These are phyloP conservation scores for Xerophyta viscosa DNA, from an alignment of 106 monocot genomes.

Conservation along the genomic window DNA sequence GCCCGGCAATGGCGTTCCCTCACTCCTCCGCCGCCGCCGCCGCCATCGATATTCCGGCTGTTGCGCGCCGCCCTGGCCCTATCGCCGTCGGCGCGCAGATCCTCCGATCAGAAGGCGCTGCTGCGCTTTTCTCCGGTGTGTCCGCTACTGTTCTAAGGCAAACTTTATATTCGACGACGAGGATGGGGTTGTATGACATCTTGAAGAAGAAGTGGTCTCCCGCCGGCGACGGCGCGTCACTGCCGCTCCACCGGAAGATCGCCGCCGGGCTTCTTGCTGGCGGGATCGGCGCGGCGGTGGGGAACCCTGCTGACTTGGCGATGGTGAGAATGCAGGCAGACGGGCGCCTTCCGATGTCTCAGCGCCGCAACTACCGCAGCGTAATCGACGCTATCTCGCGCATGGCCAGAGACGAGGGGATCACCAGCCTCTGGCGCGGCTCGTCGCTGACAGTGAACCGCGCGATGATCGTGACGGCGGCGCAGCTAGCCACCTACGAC, in stretches of 20 bases:
- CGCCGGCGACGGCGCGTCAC: conserved; percentile 10
- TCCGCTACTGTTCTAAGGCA: conserved; percentile 73
- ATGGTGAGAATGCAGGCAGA: conserved; percentile 76
- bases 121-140: conserved; percentile 59
- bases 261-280: conserved; percentile 48
- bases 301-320: conserved; percentile 61
- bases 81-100: conserved; percentile 51
- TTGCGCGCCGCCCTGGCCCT: conserved; percentile 29
- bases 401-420: conserved; percentile 42
- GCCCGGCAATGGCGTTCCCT: conserved; percentile 9
- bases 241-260: conserved; percentile 58
- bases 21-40: neutral
- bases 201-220: conserved; percentile 40
- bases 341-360: conserved; percentile 39
- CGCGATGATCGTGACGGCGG: conserved; percentile 57
- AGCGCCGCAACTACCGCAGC: conserved; percentile 55
- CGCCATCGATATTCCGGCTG: neutral
- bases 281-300: conserved; percentile 51
- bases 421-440: conserved; percentile 43
- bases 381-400: conserved; percentile 42
- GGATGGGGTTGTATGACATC: conserved; percentile 61
- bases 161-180: conserved; percentile 67
- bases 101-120: conserved; percentile 43
- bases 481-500: conserved; percentile 64
- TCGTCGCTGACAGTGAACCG: conserved; percentile 50